These are phyloP conservation scores for Gentiana straminea DNA, from an alignment of 257 asterid genomes.

Conservation along the genomic window DNA sequence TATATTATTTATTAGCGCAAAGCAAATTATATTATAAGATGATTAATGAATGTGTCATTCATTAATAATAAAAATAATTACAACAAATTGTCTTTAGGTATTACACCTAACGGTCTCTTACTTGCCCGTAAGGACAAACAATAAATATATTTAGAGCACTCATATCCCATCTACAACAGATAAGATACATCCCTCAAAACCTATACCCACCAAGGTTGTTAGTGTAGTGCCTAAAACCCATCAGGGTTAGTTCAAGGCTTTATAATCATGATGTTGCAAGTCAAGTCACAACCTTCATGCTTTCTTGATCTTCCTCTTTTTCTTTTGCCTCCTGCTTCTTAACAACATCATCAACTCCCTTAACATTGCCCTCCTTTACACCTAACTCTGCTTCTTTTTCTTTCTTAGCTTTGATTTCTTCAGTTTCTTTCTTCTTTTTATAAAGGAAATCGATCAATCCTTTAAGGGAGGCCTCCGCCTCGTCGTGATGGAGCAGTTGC, in stretches of 20 bases:
- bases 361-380: conserved; percentile 3
- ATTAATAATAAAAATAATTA: too few relatives aligned
- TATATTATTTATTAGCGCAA: too few relatives aligned
- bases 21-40: too few relatives aligned
- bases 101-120: too few relatives aligned
- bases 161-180: too few relatives aligned
- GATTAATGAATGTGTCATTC: too few relatives aligned
- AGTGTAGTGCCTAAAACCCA: not conserved
- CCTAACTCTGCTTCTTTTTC: conserved; percentile 3
- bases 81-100: too few relatives aligned
- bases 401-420: conserved; percentile 16
- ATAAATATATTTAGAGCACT: too few relatives aligned
- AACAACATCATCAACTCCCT: conserved; percentile 2
- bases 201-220: too few relatives aligned
- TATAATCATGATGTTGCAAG: not conserved
- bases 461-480: conserved; percentile 26
- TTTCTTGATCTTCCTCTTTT: not conserved
- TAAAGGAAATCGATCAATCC: conserved; percentile 39
- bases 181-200: too few relatives aligned
- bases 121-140: too few relatives aligned
- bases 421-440: conserved; percentile 18
- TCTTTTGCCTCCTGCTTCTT: not conserved
- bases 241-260: not conserved
- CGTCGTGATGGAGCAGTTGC: conserved; percentile 48
- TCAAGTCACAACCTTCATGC: not conserved